Base-by-base conservation (phyloP, 2,329 filamentous ascomycete species). In the Colletotrichum acutatum region DNA sequence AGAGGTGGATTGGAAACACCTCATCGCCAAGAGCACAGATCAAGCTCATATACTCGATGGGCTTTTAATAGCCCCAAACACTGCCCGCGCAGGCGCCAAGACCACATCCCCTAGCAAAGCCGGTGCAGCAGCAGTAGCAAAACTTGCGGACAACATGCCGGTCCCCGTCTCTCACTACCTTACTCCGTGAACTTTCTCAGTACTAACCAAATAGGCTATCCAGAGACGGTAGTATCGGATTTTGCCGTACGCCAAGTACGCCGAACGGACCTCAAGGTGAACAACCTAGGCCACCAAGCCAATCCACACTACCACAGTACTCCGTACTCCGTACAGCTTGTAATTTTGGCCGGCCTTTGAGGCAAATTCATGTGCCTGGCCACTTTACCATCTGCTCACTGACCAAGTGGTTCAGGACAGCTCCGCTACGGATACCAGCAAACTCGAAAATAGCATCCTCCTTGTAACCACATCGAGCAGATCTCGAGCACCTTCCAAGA, bases 11-110 rank as follows among this genome's bases (percentile, higher is more conserved):
- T 69, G 65, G 63, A 69, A 72, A 67, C 65, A 61, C 58, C 46
- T 46, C 52, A 69, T 72, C 59, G 70, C 70, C 70, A 72, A 72
- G 70, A 60, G 66, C 70, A 69, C 46, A 49, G 59, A 62, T 69
- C 70, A 60, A 72, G 70, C 70, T 72, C 66, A n/a, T 69, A 61
- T 65, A 68, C 46, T 60, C 70, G 70, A 72, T 65, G 59, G 22
- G 54, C 70, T 60, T 69, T 60, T 60, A 28, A 72, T 72, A 72
- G 65, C 59, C 66, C 70, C 37, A 72, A 69, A 72, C 70, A 26
- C 66, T 16, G n/a, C 60, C 19, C 53, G 5, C 58, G 59, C 60
- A 72, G 26, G 42, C 59, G 70, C 66, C 70, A 72, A 72, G 70
- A 22, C 53, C 11, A 42, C 5, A n/a, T n/a, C 32, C 32, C 37